These are phyloP conservation scores for Cucurbita ficifolia DNA, from an alignment of 306 rosid species.

Conservation along the genomic window DNA sequence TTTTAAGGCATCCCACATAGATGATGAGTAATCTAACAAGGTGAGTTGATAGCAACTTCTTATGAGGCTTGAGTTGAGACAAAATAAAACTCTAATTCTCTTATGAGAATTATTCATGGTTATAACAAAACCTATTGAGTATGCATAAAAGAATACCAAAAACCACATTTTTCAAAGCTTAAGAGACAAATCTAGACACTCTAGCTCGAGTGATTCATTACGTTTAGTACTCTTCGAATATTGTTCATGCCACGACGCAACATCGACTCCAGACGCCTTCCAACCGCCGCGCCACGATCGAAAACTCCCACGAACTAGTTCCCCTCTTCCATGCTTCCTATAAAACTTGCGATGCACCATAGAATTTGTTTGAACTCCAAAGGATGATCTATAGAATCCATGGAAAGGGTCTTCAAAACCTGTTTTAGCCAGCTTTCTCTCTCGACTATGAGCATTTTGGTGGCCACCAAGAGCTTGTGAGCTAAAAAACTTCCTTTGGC, in stretches of 20 bases:
- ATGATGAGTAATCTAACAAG: too few relatives aligned
- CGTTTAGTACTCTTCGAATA: constrained; percentile 19
- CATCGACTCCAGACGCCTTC: constrained; percentile 17
- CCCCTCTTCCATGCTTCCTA: constrained; percentile 10
- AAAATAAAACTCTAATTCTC: too few relatives aligned
- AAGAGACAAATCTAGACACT: constrained; percentile 84
- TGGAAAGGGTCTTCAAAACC: constrained; percentile 50
- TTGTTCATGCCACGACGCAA: constrained; percentile 25
- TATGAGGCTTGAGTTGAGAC: too few relatives aligned
- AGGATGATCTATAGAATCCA: constrained; percentile 47
- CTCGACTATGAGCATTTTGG: too few relatives aligned
- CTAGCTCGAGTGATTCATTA: constrained; percentile 57
- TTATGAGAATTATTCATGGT: too few relatives aligned
- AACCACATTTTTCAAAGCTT: constrained; percentile 29
- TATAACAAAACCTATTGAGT: too few relatives aligned
- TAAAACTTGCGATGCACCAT: constrained; percentile 20
- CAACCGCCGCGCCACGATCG: constrained; percentile 6
- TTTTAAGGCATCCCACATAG: too few relatives aligned
- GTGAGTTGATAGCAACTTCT: too few relatives aligned
- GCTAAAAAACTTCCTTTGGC: too few relatives aligned
- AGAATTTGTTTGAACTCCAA: constrained; percentile 58
- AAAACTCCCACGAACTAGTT: constrained; percentile 11
- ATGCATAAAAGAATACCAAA: too few relatives aligned
- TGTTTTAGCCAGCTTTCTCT: too few relatives aligned
- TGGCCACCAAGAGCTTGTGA: too few relatives aligned